Conservation (phyloP, 148 eudicot genomes). For the Tetragonia tetragonoides region DNA sequence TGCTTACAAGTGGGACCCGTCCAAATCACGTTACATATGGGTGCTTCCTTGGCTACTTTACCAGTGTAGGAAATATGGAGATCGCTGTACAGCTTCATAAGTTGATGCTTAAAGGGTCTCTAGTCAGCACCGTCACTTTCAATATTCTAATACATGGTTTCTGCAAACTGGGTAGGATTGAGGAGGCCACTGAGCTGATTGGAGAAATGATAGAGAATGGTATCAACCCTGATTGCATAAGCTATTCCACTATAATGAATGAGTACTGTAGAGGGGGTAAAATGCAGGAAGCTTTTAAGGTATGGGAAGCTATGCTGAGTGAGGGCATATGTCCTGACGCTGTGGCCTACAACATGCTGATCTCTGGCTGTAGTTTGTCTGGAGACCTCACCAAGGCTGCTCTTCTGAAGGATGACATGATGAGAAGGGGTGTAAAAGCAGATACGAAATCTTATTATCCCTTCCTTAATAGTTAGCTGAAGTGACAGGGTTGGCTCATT, state of each 20-base stretch:
- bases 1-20: constrained; percentile 42
- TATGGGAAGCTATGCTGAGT: constrained; percentile 73
- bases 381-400: constrained; percentile 68
- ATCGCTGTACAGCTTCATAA: constrained; percentile 60
- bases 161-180: constrained; percentile 65
- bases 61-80: constrained; percentile 57
- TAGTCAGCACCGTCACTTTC: constrained; percentile 71
- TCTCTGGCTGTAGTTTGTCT: constrained; percentile 61
- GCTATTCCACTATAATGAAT: constrained; percentile 70
- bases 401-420: constrained; percentile 38
- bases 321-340: constrained; percentile 64
- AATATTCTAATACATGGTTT: constrained; percentile 77
- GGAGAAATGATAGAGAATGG: constrained; percentile 50
- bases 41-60: constrained; percentile 67
- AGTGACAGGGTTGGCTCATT: no score
- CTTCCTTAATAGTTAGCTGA: no score
- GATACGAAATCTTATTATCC: no score
- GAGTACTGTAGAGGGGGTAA: constrained; percentile 61
- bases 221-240: constrained; percentile 74
- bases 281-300: constrained; percentile 49
- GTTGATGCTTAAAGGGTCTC: constrained; percentile 42
- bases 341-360: constrained; percentile 65
- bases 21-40: constrained; percentile 80
- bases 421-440: no score
- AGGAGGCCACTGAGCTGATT: constrained; percentile 54